Evolutionary conservation across 2,329 filamentous ascomycete genomes (phyloP).

Genomic region (Lasiodiplodia sp.): DNA sequence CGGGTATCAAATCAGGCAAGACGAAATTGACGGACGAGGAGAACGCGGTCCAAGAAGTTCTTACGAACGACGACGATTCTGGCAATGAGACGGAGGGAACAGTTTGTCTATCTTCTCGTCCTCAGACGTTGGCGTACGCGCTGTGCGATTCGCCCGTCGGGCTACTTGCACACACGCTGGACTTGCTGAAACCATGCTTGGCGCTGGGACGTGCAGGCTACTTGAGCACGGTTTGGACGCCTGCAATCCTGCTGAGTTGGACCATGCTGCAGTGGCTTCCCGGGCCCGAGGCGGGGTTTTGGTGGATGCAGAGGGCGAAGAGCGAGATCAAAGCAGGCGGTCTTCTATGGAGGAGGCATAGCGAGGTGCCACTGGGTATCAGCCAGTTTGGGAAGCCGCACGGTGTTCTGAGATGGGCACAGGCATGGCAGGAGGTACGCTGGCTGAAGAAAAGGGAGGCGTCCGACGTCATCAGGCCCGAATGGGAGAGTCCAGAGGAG

Average conservation of each 20-base stretch:
- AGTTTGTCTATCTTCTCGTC: slow-evolving; percentile 31
- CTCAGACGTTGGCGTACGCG: slow-evolving; percentile 47
- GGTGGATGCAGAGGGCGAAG: slow-evolving; percentile 51
- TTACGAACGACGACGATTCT: background rate
- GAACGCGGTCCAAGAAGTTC: background rate
- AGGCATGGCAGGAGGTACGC: slow-evolving; percentile 45
- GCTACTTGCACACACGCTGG: slow-evolving; percentile 43
- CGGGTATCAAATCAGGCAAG: background rate
- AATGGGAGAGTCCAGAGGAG: slow-evolving; percentile 51
- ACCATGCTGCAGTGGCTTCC: slow-evolving; percentile 71
- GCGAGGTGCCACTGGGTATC: slow-evolving; percentile 48
- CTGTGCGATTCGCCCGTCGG: slow-evolving; percentile 50
- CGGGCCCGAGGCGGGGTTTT: slow-evolving; percentile 66
- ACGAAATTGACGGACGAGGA: background rate
- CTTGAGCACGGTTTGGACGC: slow-evolving; percentile 2
- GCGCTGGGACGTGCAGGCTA: background rate
- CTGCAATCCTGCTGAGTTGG: slow-evolving; percentile 59
- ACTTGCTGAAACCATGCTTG: slow-evolving; percentile 40
- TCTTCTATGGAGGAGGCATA: background rate
- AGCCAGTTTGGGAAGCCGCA: slow-evolving; percentile 43
- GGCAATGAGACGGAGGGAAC: background rate
- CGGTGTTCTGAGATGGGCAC: slow-evolving; percentile 47
- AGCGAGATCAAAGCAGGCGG: slow-evolving; percentile 21
- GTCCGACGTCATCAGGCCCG: slow-evolving; percentile 40
- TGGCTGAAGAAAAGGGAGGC: slow-evolving; percentile 49